Evolutionary conservation across 192 early-diverging fungal species (phyloP).

Genomic region (Backusella mclennaniae): DNA sequence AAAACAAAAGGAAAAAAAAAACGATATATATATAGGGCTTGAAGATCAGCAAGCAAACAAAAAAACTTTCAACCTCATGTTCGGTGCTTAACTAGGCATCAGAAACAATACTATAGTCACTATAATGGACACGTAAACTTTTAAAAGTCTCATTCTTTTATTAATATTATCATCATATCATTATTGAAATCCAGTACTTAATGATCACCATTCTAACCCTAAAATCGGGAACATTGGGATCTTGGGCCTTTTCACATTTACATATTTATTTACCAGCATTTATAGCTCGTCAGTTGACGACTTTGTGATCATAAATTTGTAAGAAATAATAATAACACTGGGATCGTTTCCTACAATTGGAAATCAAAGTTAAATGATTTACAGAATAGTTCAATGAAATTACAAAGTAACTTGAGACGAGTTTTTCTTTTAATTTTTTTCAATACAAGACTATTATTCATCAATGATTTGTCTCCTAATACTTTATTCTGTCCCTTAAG

Average conservation of each 20-base stretch:
- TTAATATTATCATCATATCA: background rate
- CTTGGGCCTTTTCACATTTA: background rate
- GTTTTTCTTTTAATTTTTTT: background rate
- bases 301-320: constrained; percentile 1
- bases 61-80: background rate
- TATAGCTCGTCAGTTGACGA: constrained; percentile 6
- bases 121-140: background rate
- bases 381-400: background rate
- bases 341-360: background rate
- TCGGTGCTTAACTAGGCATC: background rate
- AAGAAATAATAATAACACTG: background rate
- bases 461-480: background rate
- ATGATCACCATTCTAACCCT: background rate
- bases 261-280: background rate
- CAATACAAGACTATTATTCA: background rate
- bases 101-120: background rate
- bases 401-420: background rate
- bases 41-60: background rate
- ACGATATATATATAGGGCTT: background rate
- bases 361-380: background rate
- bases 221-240: background rate
- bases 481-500: background rate
- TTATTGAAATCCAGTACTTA: background rate
- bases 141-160: background rate
- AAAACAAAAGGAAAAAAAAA: background rate